These are phyloP conservation scores for Mycena floridula DNA, from an alignment of 768 basidiomycete species.

Conservation along the genomic window DNA sequence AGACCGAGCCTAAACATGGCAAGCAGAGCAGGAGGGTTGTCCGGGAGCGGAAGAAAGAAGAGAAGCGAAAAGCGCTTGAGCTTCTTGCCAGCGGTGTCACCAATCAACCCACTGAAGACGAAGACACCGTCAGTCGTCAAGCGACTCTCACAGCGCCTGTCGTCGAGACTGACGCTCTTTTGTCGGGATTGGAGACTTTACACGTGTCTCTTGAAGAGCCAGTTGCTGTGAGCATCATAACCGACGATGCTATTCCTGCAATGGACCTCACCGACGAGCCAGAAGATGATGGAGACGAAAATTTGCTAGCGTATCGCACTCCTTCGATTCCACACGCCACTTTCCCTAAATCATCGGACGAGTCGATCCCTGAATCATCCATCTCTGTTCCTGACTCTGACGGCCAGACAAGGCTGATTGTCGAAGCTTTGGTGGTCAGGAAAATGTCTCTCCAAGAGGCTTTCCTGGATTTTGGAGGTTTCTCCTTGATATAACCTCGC, in stretches of 20 bases:
- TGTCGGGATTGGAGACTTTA: slow-evolving; percentile 24
- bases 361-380: not conserved
- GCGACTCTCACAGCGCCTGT: not conserved
- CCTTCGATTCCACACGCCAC: slow-evolving; percentile 1
- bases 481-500: slow-evolving; percentile 17
- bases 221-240: slow-evolving; percentile 6
- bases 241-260: slow-evolving; percentile 1
- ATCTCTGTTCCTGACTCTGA: slow-evolving; percentile 2
- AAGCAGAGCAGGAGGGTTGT: slow-evolving; percentile 36
- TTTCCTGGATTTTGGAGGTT: slow-evolving; percentile 70
- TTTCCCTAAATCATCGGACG: not conserved
- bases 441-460: slow-evolving; percentile 73
- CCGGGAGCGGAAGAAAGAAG: slow-evolving; percentile 48
- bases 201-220: slow-evolving; percentile 24
- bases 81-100: slow-evolving; percentile 2
- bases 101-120: not conserved
- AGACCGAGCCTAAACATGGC: not conserved
- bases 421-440: slow-evolving; percentile 74
- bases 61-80: slow-evolving; percentile 29
- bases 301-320: slow-evolving; percentile 6
- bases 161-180: slow-evolving; percentile 19
- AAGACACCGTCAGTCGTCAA: not conserved
- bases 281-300: slow-evolving; percentile 6
- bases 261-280: not conserved
- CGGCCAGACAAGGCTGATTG: slow-evolving; percentile 55